Conservation (phyloP, 2,329 filamentous ascomycete genomes). For the Talaromyces sp. region DNA sequence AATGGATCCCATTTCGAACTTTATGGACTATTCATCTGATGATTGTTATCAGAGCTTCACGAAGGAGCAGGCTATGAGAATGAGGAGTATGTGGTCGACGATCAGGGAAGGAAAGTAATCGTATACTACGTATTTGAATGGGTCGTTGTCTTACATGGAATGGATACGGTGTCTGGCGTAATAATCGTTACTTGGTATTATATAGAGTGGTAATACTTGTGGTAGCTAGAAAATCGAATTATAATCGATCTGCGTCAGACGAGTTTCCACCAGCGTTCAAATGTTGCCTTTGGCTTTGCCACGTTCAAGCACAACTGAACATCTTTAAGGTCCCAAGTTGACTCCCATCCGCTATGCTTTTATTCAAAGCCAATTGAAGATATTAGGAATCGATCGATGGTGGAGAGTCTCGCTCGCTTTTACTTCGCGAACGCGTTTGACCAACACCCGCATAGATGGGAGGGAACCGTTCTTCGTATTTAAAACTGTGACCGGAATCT, state of each 20-base stretch:
- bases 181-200: not conserved
- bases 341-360: too few species aligned
- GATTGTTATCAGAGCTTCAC: slow-evolving; percentile 55
- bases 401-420: too few species aligned
- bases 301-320: too few species aligned
- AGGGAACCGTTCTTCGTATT: not conserved
- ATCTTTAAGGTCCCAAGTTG: too few species aligned
- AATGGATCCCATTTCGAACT: slow-evolving; percentile 55
- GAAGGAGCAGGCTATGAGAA: slow-evolving; percentile 47
- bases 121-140: not conserved
- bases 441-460: too few species aligned
- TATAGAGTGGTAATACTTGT: not conserved
- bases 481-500: not conserved
- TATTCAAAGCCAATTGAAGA: too few species aligned
- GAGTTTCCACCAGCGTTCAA: too few species aligned
- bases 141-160: not conserved
- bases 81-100: slow-evolving; percentile 51
- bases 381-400: too few species aligned
- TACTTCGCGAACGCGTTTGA: too few species aligned
- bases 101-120: slow-evolving; percentile 35
- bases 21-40: slow-evolving; percentile 59
- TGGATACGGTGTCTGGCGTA: not conserved
- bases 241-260: too few species aligned
- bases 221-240: not conserved
- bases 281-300: too few species aligned